A percentile compares a stretch with the other conserved stretches of the same genome.
phyloP scores from a whole-genome alignment of 345 rosid genomes.

The Euclidium syriacum region DNA sequence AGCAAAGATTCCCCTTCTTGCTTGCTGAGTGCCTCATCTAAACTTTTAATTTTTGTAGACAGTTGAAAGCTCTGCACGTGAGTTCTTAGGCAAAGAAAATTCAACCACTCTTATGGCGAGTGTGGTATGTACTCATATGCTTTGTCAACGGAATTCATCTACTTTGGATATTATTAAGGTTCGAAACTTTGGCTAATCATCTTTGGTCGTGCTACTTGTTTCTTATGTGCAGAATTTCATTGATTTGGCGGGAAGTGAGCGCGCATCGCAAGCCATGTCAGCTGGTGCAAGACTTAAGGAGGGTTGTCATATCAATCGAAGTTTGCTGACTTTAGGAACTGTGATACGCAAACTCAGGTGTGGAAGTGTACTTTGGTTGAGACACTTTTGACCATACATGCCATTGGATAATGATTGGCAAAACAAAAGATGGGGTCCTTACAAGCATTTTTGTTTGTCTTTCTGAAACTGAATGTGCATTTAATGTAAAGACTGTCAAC shows the following conservation, averaged over 20 bases:
- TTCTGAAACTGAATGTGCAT: conserved; percentile 13
- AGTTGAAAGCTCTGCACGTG: conserved; percentile 93
- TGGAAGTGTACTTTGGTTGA: conserved; percentile 3
- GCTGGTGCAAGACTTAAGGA: conserved; percentile 91
- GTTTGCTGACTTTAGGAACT: conserved; percentile 88
- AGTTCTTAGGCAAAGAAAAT: conserved; percentile 86
- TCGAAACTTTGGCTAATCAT: background rate
- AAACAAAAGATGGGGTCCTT: background rate
- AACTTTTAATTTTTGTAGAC: conserved; percentile 43
- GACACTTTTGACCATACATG: background rate
- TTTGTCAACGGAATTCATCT: background rate
- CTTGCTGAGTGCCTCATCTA: conserved; percentile 1
- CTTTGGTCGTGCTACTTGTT: conserved; percentile 8
- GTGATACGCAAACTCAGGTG: conserved; percentile 97
- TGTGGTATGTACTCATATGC: conserved; percentile 53
- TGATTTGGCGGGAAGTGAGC: conserved; percentile 97
- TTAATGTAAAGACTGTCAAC: conserved; percentile 8
- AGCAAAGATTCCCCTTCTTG: background rate
- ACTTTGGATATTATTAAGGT: background rate
- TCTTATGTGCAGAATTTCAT: conserved; percentile 65
- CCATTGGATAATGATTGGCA: background rate
- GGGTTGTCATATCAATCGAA: conserved; percentile 96
- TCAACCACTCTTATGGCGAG: conserved; percentile 85
- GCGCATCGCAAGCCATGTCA: conserved; percentile 89
- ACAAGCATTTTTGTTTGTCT: conserved; percentile 3